Evolutionary conservation across 805 yeast genomes (phyloP), one percentile per base, ranked within the genome.

Genomic region (Candida orba): DNA sequence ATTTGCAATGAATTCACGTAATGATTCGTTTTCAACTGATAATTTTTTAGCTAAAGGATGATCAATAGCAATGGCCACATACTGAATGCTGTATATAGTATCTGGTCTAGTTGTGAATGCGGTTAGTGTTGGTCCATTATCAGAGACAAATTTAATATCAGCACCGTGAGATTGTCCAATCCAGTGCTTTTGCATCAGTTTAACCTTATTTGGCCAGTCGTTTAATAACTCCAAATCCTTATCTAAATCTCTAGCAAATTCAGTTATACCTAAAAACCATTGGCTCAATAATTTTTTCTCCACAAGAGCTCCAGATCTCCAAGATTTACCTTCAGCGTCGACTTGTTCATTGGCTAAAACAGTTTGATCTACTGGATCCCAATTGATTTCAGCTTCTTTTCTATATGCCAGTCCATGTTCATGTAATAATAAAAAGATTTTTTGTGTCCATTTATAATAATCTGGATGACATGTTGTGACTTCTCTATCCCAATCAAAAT

Each of bases 321-420:
- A 93, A 0, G 97, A 88, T 43, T 80, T 71, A 1, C 99, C 99
- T 37, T 86, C 76, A 2, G 81, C 62, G 61, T 93, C 99, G 3
- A 93, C 97, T 63, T 93, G 99, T 64, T 93, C 99, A 59, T 84
- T 93, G 3, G 99, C 99, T 47, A 93, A 69, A 2, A 93, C 99
- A 0, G 99, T 93, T 51, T 83, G 76, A 56, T 93, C 99, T 0
- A 93, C 77, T 0, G 99, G 99, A 63, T 93, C 99, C 99, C 99
- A 93, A 58, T 93, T 93, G 46, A 93, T 93, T 53, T 82, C 89
- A 0, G 96, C 95, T 39, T 80, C 79, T 38, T 82, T 81, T 51
- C 90, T 73, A 57, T 93, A 91, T 0, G 97, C 98, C 40, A 87
- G 65, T 0, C 95, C 95, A 38, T 80, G 71, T 53, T 88, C 77